phyloP scores from a whole-genome alignment of 2,329 filamentous ascomycete genomes.

The Trematosphaeria pertusa region DNA sequence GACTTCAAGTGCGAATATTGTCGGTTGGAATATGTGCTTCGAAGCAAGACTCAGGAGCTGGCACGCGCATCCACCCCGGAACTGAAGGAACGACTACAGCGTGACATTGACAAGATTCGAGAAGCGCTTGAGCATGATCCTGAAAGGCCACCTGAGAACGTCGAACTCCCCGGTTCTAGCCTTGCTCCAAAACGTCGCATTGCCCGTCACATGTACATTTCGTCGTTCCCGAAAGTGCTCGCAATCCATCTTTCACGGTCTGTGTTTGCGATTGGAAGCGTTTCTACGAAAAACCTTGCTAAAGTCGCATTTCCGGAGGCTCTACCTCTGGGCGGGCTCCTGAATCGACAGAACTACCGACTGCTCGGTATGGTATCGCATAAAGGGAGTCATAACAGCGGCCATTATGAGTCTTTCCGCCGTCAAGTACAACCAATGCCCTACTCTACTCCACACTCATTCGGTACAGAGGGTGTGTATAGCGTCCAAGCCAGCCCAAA shows the following conservation, averaged over 20 bases:
- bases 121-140: conserved; percentile 79
- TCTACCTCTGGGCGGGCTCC: conserved; percentile 80
- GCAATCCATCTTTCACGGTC: conserved; percentile 92
- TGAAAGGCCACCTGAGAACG: conserved; percentile 74
- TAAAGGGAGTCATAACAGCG: conserved; percentile 93
- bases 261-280: conserved; percentile 79
- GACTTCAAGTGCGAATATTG: conserved; percentile 97
- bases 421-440: conserved; percentile 81
- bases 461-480: conserved; percentile 77
- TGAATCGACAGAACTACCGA: conserved; percentile 81
- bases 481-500: conserved; percentile 63
- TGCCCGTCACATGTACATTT: conserved; percentile 85
- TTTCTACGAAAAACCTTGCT: conserved; percentile 90
- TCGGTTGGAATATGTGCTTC: conserved; percentile 79
- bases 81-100: conserved; percentile 58
- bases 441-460: conserved; percentile 81
- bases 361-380: conserved; percentile 89
- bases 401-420: conserved; percentile 96
- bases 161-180: conserved; percentile 76
- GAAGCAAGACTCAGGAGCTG: conserved; percentile 67
- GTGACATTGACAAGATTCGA: conserved; percentile 70
- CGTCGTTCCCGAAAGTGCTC: conserved; percentile 85
- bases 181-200: conserved; percentile 83
- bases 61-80: conserved; percentile 44
- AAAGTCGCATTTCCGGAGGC: conserved; percentile 92